Evolutionary conservation across 192 early-diverging fungal species (phyloP).

Genomic region (Mortierella antarctica): DNA sequence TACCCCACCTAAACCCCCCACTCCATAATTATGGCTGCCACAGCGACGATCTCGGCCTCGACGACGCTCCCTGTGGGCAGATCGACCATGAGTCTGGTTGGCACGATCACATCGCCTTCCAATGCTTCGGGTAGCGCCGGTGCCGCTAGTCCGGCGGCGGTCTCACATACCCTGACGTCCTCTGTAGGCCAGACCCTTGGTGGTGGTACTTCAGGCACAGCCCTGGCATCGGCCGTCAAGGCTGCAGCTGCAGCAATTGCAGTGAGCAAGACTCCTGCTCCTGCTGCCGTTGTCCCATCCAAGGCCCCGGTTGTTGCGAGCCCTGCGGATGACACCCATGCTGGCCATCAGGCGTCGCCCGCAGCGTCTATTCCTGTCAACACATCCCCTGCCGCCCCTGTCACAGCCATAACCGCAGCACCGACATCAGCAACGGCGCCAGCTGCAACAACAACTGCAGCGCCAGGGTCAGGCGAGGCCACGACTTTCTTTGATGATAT

Average conservation of each 20-base stretch:
- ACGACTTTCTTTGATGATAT: slow-evolving; percentile 53
- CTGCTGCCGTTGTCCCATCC: too few relatives aligned
- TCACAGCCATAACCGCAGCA: not conserved
- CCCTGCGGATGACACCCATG: too few relatives aligned
- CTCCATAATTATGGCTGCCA: slow-evolving; percentile 48
- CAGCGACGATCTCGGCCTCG: slow-evolving; percentile 52
- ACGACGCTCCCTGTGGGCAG: slow-evolving; percentile 47
- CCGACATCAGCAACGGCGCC: not conserved
- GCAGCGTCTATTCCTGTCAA: slow-evolving; percentile 3
- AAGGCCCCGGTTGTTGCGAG: too few relatives aligned
- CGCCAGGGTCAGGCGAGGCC: slow-evolving; percentile 25
- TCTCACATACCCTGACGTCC: too few relatives aligned
- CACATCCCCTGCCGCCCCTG: not conserved
- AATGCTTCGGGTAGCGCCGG: not conserved
- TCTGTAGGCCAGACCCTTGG: too few relatives aligned
- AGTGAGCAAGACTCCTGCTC: too few relatives aligned
- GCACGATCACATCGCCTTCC: slow-evolving; percentile 19
- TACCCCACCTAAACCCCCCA: not conserved
- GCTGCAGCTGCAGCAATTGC: not conserved
- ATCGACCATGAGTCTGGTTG: slow-evolving; percentile 52
- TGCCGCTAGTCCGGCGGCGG: too few relatives aligned
- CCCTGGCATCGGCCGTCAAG: not conserved
- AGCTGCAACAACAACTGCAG: not conserved
- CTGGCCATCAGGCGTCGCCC: too few relatives aligned
- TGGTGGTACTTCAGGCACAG: too few relatives aligned